These are phyloP conservation scores for Scopulariopsis brevicaulis DNA, from an alignment of 2,329 filamentous ascomycete genomes.

Conservation along the genomic window DNA sequence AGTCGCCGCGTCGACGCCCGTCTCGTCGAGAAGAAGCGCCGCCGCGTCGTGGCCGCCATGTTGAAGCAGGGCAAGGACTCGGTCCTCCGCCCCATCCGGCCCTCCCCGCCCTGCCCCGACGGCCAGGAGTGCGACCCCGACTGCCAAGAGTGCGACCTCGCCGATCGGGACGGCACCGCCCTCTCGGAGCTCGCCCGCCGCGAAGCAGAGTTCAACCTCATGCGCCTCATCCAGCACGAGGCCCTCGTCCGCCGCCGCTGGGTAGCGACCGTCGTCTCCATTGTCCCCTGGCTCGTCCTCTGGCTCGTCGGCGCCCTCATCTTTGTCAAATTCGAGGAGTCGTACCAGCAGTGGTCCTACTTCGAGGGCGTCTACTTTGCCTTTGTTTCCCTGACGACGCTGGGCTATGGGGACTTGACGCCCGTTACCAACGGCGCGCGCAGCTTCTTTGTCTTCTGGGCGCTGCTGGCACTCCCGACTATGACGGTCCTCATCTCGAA, in stretches of 20 bases:
- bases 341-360: conserved; percentile 56
- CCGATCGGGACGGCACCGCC: no score
- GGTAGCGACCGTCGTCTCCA: conserved; percentile 59
- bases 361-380: conserved; percentile 78
- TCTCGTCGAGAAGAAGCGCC: conserved; percentile 48
- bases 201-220: conserved; percentile 62
- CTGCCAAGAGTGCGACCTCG: conserved; percentile 4
- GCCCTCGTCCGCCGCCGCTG: conserved; percentile 59
- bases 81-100: conserved; percentile 36
- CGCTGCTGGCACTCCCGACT: conserved; percentile 70
- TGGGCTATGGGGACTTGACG: conserved; percentile 75
- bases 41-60: conserved; percentile 32
- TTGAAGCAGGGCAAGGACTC: conserved; percentile 30
- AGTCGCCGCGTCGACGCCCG: conserved; percentile 40
- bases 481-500: conserved; percentile 81
- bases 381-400: conserved; percentile 72
- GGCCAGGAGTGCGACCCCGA: conserved; percentile 4
- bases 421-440: conserved; percentile 69
- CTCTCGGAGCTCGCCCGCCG: conserved; percentile 44
- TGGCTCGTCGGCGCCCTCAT: conserved; percentile 74
- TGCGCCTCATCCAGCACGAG: conserved; percentile 66
- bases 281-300: conserved; percentile 56
- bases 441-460: conserved; percentile 92
- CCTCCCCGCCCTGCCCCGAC: conserved; percentile 2
- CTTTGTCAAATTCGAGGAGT: conserved; percentile 45